Base-by-base conservation (phyloP, 2,329 filamentous ascomycete genomes). In the Diaporthe amygdali region DNA sequence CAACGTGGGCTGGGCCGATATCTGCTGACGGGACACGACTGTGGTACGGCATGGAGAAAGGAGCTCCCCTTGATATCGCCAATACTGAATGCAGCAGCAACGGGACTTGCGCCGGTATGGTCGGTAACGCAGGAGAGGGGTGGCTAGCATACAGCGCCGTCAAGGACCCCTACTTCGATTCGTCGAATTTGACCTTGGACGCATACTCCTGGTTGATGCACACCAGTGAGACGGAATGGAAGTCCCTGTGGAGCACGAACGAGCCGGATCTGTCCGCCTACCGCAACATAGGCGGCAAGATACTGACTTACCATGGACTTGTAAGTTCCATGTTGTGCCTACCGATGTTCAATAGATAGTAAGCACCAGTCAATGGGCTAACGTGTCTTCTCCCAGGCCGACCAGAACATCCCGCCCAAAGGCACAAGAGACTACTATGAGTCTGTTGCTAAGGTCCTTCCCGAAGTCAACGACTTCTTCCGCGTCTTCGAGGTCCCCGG, bases 401-500 rank as follows among this genome's bases (percentile, higher is more conserved):
- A 44, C 39, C 37, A 2, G 5, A 61, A 41, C 39, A 61, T 61
- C 25, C 55, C 55, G 3, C 34, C 55, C 55, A 61, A 44, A 22
- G 55, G 55, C 22, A 61, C 37, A 2, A 27, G 39, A 17, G 55
- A 27, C 30, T 61, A 61, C 9, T 44, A 61, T 22, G 39, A 44
- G n/a, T 41, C 55, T 15, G 34, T 61, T 12, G 56, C 56, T 9
- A 32, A 30, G 17, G 27, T 63, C 1, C 66, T 67, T 5, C 72
- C 66, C 14, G 14, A 73, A 12, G 61, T 70, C 5, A 64, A 76
- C 64, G 68, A 74, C 41, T 81, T 79, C 72, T 81, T 78, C 67
- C 75, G 79, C 17, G 73, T 78, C 41, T 81, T 78, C 47, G 67
- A 74, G 22, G 74, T 77, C 8, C 77, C 80, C 1, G 80, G 79